Percentiles rank a stretch among this genome's conserved stretches.
Evolutionary conservation across 352 stramenopile genomes (phyloP).

Genomic region (Globisporangium abappressorium): DNA sequence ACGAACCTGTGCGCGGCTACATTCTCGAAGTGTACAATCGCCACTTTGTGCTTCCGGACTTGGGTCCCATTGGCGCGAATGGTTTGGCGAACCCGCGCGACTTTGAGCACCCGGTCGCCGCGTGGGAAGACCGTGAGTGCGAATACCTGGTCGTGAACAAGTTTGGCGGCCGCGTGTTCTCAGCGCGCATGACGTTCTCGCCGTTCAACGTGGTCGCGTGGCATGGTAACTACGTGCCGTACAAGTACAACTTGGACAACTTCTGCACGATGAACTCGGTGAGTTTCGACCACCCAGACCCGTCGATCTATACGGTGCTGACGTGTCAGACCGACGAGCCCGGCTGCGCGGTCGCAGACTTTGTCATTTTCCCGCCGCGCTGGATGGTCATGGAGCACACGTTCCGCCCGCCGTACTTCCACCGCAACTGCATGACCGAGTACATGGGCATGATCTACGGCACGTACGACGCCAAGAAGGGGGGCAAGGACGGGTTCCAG

Average conservation of each 20-base stretch:
- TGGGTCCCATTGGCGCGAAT: conserved; percentile 96
- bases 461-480: conserved; percentile 94
- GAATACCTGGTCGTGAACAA: conserved; percentile 77
- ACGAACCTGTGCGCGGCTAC: conserved; percentile 89
- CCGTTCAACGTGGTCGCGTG: conserved; percentile 98
- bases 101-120: conserved; percentile 91
- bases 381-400: conserved; percentile 94
- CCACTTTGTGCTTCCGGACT: conserved; percentile 93
- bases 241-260: conserved; percentile 96
- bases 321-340: conserved; percentile 91
- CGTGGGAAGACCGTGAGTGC: conserved; percentile 86
- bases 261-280: conserved; percentile 97
- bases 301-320: conserved; percentile 97
- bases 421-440: conserved; percentile 97
- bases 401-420: conserved; percentile 92
- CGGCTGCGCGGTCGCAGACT: conserved; percentile 94
- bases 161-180: conserved; percentile 91
- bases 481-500: conserved; percentile 83
- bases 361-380: conserved; percentile 96
- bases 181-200: conserved; percentile 76
- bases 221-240: conserved; percentile 97
- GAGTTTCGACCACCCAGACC: conserved; percentile 96
- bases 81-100: conserved; percentile 95
- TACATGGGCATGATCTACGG: conserved; percentile 98
- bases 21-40: conserved; percentile 95